Base-by-base conservation (phyloP, 1,284 basidiomycete genomes). In the Puccinia horiana region DNA sequence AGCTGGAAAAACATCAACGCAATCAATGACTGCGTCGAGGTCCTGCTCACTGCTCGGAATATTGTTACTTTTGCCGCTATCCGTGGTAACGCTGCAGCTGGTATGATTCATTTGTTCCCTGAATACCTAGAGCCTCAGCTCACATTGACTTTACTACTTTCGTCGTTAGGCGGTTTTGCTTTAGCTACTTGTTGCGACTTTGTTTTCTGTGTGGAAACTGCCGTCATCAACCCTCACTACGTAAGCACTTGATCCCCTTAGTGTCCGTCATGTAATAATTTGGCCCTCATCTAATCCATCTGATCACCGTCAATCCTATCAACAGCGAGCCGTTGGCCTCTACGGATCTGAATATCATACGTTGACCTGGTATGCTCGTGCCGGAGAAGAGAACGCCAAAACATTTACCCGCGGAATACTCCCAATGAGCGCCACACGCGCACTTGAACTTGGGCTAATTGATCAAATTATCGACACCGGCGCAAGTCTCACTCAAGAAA, bases 1-100 rank as follows among this genome's bases (percentile, higher is more conserved):
- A 88, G 88, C 20, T 89, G 88, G 88, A 86, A 85, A 52, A 89
- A 89, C 84, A 89, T 89, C 86, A 88, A 88, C 74, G 88, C 87
- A 2, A 88, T 88, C 69, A 87, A 88, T 83, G 87, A 88, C 83
- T 86, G 88, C 37, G 86, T 87, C 83, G 86, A 87, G 81, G 86
- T 86, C 83, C 84, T 88, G 6, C 85, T 88, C 1, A 85, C 86
- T 9, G 85, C 87, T 74, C 85, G 88, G 20, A 87, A 87, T 1
- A 86, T 89, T 67, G 83, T 87, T n/a, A 89, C 88, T 0, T 85
- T 89, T 40, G 86, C 88, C 0, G 88, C 88, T 67, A 82, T 89
- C 26, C 85, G 87, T 12, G 88, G 88, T 32, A 89, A 89, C 83
- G 88, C 88, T 0, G 88, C 88, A 29, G 88, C 88, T 2, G 88